Evolutionary conservation across 257 asterid genomes (phyloP), one percentile per base, ranked within the genome.

Genomic region (Plantago major): DNA sequence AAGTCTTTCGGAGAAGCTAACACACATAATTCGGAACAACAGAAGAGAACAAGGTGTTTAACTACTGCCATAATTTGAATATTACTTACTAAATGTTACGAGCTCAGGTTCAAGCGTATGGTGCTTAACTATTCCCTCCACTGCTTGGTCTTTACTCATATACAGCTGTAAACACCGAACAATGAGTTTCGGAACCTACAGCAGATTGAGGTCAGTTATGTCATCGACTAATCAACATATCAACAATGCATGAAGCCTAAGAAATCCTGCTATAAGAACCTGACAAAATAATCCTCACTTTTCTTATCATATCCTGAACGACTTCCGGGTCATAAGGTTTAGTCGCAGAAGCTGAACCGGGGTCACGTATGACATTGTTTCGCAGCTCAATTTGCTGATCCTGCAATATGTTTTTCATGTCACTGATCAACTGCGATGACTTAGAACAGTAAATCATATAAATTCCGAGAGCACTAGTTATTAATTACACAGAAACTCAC

Each of bases 31-130:
- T 22, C 26, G 26, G 26, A 22, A 22, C 26, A 22, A 22, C 26
- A 22, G 26, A 22, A 22, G 26, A 22, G 26, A 22, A 22, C 26
- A 22, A 22, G 26, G 26, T 22, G 26, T 22, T 2, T 22, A 22
- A 22, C 26, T 22, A 22, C 26, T 22, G 33, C 43, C 48, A 13
- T 17, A 40, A 55, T 50, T 37, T 47, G 42, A 62, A 62, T 22
- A 58, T 47, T 33, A 64, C 77, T 46, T 78, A 92, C 99, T 96
- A 66, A 92, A 78, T 46, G 96, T 83, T 55, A 96, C 89, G 84
- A 89, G 89, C 46, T 96, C 99, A 28, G 99, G 97, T 82, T 89
- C 97, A 67, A 92, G 89, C 78, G 94, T 82, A 57, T 97, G 97
- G 52, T 95, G 97, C 73, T 78, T 89, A 51, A 92, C 70, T 40